phyloP scores from a whole-genome alignment of 768 basidiomycete species.

The Tylopilus sp. region DNA sequence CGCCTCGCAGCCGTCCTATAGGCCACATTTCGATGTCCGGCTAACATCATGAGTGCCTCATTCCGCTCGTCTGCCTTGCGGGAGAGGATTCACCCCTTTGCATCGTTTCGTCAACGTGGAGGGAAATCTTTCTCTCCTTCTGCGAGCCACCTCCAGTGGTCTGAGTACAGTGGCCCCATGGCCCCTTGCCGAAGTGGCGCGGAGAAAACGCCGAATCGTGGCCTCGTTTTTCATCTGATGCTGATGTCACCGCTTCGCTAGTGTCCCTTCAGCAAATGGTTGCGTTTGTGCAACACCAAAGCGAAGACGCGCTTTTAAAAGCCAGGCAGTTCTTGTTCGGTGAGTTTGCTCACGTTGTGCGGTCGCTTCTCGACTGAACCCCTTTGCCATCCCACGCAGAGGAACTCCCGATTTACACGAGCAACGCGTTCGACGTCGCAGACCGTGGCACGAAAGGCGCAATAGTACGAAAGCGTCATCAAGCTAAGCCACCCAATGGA shows the following conservation, averaged over 20 bases:
- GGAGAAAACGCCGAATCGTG: too few relatives aligned
- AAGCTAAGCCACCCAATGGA: constrained; percentile 64
- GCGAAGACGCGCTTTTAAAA: constrained; percentile 89
- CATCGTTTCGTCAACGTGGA: constrained; percentile 89
- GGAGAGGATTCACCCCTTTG: constrained; percentile 90
- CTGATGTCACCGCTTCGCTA: too few relatives aligned
- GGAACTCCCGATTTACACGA: constrained; percentile 83
- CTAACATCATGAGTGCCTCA: constrained; percentile 33
- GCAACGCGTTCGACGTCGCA: constrained; percentile 43
- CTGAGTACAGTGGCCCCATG: background rate
- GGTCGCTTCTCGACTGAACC: background rate
- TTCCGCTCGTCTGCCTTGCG: constrained; percentile 74
- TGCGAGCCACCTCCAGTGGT: background rate
- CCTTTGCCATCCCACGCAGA: too few relatives aligned
- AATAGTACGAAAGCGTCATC: constrained; percentile 58
- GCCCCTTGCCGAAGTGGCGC: background rate
- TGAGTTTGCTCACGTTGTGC: constrained; percentile 28
- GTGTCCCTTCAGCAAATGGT: constrained; percentile 99
- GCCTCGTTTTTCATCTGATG: too few relatives aligned
- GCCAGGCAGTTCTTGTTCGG: constrained; percentile 87
- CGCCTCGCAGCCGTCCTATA: background rate
- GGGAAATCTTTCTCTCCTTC: constrained; percentile 43
- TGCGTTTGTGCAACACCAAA: constrained; percentile 92
- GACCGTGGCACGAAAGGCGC: constrained; percentile 61
- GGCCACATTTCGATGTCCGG: constrained; percentile 14